Percentiles rank a stretch among this genome's conserved stretches.
Evolutionary conservation across 148 eudicot genomes (phyloP).

Genomic region (Pharnaceum exiguum): DNA sequence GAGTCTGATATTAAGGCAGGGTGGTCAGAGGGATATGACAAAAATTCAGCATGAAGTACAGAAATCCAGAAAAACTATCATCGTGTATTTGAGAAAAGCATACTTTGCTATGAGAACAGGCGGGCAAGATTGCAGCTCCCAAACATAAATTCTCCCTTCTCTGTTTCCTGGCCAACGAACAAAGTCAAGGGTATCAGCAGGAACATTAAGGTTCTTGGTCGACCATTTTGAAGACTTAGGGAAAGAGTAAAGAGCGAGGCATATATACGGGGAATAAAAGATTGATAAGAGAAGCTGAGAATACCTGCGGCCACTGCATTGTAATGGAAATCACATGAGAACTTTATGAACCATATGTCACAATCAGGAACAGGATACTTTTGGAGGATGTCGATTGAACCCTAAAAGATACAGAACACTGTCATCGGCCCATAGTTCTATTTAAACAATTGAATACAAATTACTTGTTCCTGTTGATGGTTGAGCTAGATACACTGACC

Average conservation of each 20-base stretch:
- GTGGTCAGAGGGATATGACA: neutral
- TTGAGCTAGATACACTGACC: conserved; percentile 43
- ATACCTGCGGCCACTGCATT: conserved; percentile 85
- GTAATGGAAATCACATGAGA: conserved; percentile 86
- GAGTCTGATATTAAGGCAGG: conserved; percentile 36
- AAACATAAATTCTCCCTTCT: conserved; percentile 86
- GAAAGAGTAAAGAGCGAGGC: neutral
- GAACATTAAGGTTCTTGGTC: neutral
- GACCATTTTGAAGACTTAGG: neutral
- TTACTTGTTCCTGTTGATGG: neutral
- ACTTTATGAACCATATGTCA: conserved; percentile 98
- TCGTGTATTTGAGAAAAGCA: neutral
- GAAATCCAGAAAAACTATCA: neutral
- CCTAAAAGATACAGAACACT: conserved; percentile 32
- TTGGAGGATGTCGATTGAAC: conserved; percentile 85
- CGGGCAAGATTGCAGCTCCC: conserved; percentile 95
- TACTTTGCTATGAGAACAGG: conserved; percentile 89
- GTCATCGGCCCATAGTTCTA: neutral
- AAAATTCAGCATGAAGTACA: neutral
- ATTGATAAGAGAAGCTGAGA: neutral
- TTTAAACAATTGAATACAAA: neutral
- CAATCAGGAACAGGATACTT: conserved; percentile 95
- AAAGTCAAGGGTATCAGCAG: neutral
- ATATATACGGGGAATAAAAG: neutral
- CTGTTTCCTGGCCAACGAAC: conserved; percentile 64